Evolutionary conservation across 495 filamentous ascomycete species (phyloP).

Genomic region (Xylaria curta): DNA sequence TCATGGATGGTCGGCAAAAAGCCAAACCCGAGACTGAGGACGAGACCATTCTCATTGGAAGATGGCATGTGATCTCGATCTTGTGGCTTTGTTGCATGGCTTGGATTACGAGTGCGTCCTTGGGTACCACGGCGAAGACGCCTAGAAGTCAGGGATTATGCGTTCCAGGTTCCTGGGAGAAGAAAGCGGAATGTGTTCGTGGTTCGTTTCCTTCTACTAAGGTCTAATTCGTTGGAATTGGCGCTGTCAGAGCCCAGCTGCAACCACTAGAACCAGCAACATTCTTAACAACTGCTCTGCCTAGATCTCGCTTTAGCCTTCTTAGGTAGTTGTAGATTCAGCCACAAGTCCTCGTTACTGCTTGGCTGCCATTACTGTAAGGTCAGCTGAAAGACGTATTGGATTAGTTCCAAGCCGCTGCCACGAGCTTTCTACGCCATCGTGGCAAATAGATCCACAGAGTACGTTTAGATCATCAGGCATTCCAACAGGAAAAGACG

Average conservation of each 20-base stretch:
- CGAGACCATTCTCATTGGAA: conserved; percentile 6
- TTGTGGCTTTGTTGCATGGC: conserved; percentile 19
- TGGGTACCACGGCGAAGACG: conserved; percentile 12
- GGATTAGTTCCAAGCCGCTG: background rate
- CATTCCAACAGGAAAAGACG: background rate
- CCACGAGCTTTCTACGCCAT: conserved; percentile 7
- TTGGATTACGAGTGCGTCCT: background rate
- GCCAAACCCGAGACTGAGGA: background rate
- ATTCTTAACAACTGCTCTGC: background rate
- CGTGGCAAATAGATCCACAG: conserved; percentile 5
- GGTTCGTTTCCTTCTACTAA: background rate
- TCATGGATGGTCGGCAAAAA: background rate
- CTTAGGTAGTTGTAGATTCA: background rate
- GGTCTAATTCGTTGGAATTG: conserved; percentile 5
- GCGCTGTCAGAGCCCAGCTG: background rate
- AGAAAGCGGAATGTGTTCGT: background rate
- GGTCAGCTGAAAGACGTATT: conserved; percentile 3
- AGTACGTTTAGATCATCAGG: conserved; percentile 4
- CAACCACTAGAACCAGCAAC: conserved; percentile 5
- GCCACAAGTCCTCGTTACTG: background rate
- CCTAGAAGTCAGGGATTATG: conserved; percentile 8
- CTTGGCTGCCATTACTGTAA: background rate
- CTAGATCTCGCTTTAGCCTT: background rate
- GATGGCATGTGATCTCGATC: conserved; percentile 19
- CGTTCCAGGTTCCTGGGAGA: conserved; percentile 23